Conservation (phyloP, 192 early-diverging fungal genomes). For the Gryganskiella cystojenkinii region DNA sequence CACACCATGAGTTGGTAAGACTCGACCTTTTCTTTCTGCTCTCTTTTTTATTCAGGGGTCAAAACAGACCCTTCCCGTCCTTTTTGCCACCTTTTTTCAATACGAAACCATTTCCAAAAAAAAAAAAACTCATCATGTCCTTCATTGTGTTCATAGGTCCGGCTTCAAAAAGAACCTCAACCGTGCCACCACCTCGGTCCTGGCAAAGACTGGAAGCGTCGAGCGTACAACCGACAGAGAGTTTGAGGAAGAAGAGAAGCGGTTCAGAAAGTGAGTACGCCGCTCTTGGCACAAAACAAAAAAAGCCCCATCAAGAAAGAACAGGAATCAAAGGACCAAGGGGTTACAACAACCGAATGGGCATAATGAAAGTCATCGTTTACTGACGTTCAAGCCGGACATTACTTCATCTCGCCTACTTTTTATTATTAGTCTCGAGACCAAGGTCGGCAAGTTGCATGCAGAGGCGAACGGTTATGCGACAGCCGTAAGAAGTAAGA, state of each 20-base stretch:
- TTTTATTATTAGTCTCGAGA: constrained; percentile 72
- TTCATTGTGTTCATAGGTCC: constrained; percentile 52
- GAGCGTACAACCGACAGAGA: constrained; percentile 82
- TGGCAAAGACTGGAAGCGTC: constrained; percentile 64
- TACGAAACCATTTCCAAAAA: no score
- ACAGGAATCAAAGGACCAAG: no score
- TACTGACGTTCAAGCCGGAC: neutral
- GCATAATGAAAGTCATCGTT: no score
- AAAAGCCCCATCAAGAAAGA: no score
- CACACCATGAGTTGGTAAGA: no score
- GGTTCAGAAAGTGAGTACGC: constrained; percentile 64
- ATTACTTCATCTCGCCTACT: constrained; percentile 2
- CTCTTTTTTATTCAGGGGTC: neutral
- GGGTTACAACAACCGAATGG: no score
- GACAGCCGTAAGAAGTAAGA: constrained; percentile 75
- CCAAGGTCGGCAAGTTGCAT: constrained; percentile 79
- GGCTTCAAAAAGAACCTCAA: constrained; percentile 83
- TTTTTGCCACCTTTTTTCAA: neutral
- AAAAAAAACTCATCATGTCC: neutral
- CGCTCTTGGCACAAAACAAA: no score
- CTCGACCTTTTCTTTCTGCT: neutral
- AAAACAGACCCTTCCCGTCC: no score
- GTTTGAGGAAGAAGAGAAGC: constrained; percentile 81
- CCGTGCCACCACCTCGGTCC: constrained; percentile 70
- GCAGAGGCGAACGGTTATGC: constrained; percentile 93